Evolutionary conservation across 306 rosid species (phyloP), one percentile per base, ranked within the genome.

Genomic region (Rosa lucieae): DNA sequence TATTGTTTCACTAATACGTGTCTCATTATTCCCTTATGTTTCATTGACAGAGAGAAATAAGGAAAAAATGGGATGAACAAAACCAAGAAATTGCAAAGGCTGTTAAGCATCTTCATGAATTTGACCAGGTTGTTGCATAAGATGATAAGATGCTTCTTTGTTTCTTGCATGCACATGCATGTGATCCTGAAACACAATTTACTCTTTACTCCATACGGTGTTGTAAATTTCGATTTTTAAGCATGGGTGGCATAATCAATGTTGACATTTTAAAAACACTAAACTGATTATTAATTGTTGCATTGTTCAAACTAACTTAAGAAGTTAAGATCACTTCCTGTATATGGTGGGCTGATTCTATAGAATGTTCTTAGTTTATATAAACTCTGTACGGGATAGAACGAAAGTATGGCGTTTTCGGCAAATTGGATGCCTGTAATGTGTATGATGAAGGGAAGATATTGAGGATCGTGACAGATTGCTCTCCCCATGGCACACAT

Each of bases 361-460:
- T 79, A 42, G 75, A 76, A 61, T 82, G 72, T 78, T 72, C 72
- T 26, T 53, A 39, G 78, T 74, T 76, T 67, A 56, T 69, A 67
- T 46, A 69, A 74, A 44, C 68, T 68, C 78, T 58, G 71, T 78
- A 51, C 97, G 93, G 99, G 95, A 83, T 80, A 70, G 96, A 95
- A 82, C 86, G 87, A 72, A 91, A 90, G 82, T 85, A 78, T 73
- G 96, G 97, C 29, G 89, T 95, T 80, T 93, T 95, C 81, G 91
- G 99, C 92, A 95, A 95, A 82, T 85, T 93, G 78, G 99, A 93
- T 87, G 98, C 97, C 78, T 95, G 98, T 52, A 95, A 95, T 82
- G 93, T 92, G 69, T 95, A 86, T 55, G 92, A 89, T 84, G 91
- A 91, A 69, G 99, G 99, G 81, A 93, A 91, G 72, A 69, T 93